Conservation (phyloP, 805 yeast genomes). For the Candida piceae region DNA sequence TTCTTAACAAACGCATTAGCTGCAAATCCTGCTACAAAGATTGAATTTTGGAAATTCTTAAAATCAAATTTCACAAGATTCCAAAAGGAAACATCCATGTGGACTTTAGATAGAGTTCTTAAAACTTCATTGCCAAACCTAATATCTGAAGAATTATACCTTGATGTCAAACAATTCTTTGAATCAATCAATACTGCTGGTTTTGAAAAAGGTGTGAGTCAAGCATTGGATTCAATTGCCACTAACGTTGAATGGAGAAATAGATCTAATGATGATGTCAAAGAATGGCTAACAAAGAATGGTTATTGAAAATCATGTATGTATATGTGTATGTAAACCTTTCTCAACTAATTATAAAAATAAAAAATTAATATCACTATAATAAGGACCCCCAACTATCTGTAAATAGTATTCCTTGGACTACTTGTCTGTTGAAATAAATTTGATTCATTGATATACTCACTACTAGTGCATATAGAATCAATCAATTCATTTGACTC, state of each 20-base stretch:
- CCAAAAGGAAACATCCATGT: constrained; percentile 33
- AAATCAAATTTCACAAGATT: constrained; percentile 42
- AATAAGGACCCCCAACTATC: no score
- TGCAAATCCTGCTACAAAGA: constrained; percentile 39
- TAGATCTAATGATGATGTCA: constrained; percentile 39
- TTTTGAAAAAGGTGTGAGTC: constrained; percentile 52
- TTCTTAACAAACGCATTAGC: constrained; percentile 44
- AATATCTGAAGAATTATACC: constrained; percentile 31
- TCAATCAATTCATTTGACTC: no score
- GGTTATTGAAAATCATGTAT: constrained; percentile 9
- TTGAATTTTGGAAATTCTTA: constrained; percentile 45
- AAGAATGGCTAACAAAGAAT: constrained; percentile 34
- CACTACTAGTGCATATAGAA: no score
- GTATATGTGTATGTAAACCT: neutral
- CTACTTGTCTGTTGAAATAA: no score
- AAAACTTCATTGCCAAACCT: constrained; percentile 31
- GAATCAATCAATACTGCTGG: constrained; percentile 43
- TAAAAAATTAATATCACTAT: no score
- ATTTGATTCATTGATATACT: no score
- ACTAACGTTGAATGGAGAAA: constrained; percentile 47
- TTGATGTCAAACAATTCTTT: constrained; percentile 41
- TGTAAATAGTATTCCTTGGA: no score
- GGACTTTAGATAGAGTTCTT: constrained; percentile 33
- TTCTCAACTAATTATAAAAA: no score
- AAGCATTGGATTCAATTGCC: constrained; percentile 50